Evolutionary conservation across 805 yeast genomes (phyloP).

Genomic region (Candida berthetii): DNA sequence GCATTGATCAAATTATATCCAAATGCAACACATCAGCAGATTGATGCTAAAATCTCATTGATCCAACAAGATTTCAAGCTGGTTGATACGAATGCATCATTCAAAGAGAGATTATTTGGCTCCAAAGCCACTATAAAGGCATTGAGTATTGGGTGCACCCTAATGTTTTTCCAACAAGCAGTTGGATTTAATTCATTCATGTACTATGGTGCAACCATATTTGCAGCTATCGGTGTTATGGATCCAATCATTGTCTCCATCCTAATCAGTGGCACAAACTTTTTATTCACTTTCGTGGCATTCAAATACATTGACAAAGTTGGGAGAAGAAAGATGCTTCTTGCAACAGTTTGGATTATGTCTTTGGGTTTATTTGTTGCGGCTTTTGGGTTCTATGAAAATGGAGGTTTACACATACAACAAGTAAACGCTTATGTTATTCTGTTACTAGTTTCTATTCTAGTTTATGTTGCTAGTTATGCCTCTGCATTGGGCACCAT

Average conservation of each 20-base stretch:
- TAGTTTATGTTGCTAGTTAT: slow-evolving; percentile 32
- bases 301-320: slow-evolving; percentile 41
- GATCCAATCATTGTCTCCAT: slow-evolving; percentile 55
- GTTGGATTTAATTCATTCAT: slow-evolving; percentile 61
- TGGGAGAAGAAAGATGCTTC: slow-evolving; percentile 40
- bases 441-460: slow-evolving; percentile 23
- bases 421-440: slow-evolving; percentile 4
- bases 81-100: background rate
- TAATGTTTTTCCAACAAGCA: slow-evolving; percentile 52
- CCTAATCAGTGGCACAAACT: slow-evolving; percentile 48
- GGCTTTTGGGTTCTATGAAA: slow-evolving; percentile 20
- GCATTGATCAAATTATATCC: slow-evolving; percentile 40
- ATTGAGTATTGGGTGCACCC: slow-evolving; percentile 39
- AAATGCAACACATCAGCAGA: slow-evolving; percentile 33
- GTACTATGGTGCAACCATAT: slow-evolving; percentile 55
- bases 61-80: slow-evolving; percentile 35
- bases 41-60: slow-evolving; percentile 37
- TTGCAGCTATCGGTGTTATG: slow-evolving; percentile 41
- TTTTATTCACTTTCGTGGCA: slow-evolving; percentile 47
- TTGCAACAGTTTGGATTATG: slow-evolving; percentile 35
- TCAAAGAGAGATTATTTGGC: slow-evolving; percentile 5
- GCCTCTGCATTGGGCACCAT: slow-evolving; percentile 38
- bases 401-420: background rate
- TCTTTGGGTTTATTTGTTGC: slow-evolving; percentile 26
- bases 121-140: slow-evolving; percentile 29